Evolutionary conservation across 2,329 filamentous ascomycete species (phyloP), one percentile per base, ranked within the genome.

Genomic region (Colletotrichum sansevieriae): DNA sequence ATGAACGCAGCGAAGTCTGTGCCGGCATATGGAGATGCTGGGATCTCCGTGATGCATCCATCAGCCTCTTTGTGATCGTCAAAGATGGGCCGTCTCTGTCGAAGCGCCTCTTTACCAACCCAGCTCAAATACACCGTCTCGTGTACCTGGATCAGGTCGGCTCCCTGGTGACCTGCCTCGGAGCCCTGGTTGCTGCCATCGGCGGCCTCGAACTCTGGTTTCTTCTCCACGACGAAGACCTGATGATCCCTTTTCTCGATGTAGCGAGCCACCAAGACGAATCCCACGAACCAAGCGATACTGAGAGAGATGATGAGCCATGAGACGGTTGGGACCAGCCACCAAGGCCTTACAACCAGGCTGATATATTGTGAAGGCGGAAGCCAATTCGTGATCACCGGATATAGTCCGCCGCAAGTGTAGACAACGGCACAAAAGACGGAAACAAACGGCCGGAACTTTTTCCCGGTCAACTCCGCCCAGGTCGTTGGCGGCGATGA

Each of bases 61-160:
- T 65, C 61, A 11, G 56, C 55, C 47, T 67, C 47, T 35, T 35
- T 67, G 9, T 43, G 13, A 25, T 69, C 63, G 13, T 67, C 56
- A 12, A 69, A 61, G 8, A n/a, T 55, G 11, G 56, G 61, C n/a
- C 55, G 57, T 22, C 65, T 57, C 20, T 44, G 52, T 18, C 66
- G 66, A 4, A 71, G 69, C 12, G 74, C 74, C 57, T 79, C 78
- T 15, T 68, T 74, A 0, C 75, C 78, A 15, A 76, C 75, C 78
- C 78, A 79, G 52, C 75, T 76, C 13, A 79, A 63, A 57, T 77
- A 80, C 0, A 80, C 77, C 6, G 77, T 80, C 71, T 80, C 78
- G n/a, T 79, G 78, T 8, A 78, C 73, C 29, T 79, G 74, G 3
- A 80, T 74, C 33, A 79, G 74, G 0, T 77, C 77, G 5, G 57